These are phyloP conservation scores for Globisporangium polare DNA, from an alignment of 352 stramenopile genomes.

Conservation along the genomic window DNA sequence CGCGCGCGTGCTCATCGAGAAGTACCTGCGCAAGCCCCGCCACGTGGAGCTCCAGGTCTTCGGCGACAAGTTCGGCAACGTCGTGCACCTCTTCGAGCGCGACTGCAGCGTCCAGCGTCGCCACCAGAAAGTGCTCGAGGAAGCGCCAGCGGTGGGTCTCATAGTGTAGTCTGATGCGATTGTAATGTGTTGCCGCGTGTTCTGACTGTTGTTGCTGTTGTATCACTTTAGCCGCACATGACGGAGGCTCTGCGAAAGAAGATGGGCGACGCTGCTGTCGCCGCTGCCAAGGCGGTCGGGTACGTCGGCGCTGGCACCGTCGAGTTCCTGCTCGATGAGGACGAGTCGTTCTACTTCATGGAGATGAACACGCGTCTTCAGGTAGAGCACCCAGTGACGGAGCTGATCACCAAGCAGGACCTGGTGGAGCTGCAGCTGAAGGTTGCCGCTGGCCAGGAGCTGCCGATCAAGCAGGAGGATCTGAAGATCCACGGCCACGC, in stretches of 20 bases:
- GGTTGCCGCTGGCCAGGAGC: conserved; percentile 87
- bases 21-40: conserved; percentile 84
- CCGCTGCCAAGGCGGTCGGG: conserved; percentile 85
- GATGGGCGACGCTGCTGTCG: conserved; percentile 88
- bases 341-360: conserved; percentile 94
- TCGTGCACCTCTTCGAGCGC: conserved; percentile 88
- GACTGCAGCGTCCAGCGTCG: conserved; percentile 90
- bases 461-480: conserved; percentile 88
- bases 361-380: conserved; percentile 97
- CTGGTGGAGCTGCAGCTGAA: conserved; percentile 94
- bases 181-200: background rate
- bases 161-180: conserved; percentile 1
- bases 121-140: conserved; percentile 95
- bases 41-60: conserved; percentile 95
- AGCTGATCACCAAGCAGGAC: conserved; percentile 88
- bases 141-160: conserved; percentile 82
- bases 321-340: conserved; percentile 91
- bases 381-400: conserved; percentile 91
- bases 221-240: conserved; percentile 59
- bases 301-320: conserved; percentile 93
- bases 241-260: conserved; percentile 73
- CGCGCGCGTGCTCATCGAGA: conserved; percentile 89
- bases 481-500: conserved; percentile 87
- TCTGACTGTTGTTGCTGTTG: background rate
- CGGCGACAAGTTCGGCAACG: conserved; percentile 87